Evolutionary conservation across 352 stramenopile species (phyloP).

Genomic region (Phytopythium helicoides): DNA sequence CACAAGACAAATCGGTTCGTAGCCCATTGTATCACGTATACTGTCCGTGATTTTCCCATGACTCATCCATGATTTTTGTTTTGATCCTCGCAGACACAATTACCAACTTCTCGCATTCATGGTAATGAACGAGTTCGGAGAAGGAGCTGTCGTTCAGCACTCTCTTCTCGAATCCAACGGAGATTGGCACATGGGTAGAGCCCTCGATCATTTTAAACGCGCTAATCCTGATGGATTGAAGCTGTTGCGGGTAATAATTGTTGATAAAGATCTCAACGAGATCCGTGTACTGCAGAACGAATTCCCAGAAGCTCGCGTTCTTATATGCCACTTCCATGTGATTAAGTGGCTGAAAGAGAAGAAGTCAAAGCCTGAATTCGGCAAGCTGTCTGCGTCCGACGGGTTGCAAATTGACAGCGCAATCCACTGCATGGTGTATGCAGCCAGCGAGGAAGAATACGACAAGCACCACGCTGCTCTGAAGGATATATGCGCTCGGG

Average conservation of each 20-base stretch:
- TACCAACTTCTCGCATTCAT: constrained; percentile 15
- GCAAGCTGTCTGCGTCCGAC: constrained; percentile 16
- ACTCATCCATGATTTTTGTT: no score
- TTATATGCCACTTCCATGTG: constrained; percentile 21
- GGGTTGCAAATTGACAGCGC: constrained; percentile 4
- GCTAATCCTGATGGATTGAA: background rate
- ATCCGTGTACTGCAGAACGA: constrained; percentile 7
- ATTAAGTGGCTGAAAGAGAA: constrained; percentile 14
- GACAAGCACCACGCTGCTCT: background rate
- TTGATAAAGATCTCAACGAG: constrained; percentile 20
- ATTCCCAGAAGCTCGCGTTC: constrained; percentile 7
- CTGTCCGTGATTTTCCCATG: no score
- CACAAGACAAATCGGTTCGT: no score
- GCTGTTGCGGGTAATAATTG: constrained; percentile 12
- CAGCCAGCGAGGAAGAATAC: constrained; percentile 3
- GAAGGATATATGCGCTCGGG: background rate
- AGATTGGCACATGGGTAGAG: constrained; percentile 15
- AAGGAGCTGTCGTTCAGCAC: constrained; percentile 9
- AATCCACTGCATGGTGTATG: constrained; percentile 22
- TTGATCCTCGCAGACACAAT: constrained; percentile 19
- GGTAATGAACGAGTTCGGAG: no score
- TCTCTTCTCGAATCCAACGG: constrained; percentile 8
- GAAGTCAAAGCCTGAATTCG: constrained; percentile 6
- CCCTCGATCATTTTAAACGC: constrained; percentile 8
- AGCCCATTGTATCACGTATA: no score